A percentile compares a stretch with the other conserved stretches of the same genome.
phyloP scores from a whole-genome alignment of 2,329 filamentous ascomycete genomes.

The Aureobasidium vineae region DNA sequence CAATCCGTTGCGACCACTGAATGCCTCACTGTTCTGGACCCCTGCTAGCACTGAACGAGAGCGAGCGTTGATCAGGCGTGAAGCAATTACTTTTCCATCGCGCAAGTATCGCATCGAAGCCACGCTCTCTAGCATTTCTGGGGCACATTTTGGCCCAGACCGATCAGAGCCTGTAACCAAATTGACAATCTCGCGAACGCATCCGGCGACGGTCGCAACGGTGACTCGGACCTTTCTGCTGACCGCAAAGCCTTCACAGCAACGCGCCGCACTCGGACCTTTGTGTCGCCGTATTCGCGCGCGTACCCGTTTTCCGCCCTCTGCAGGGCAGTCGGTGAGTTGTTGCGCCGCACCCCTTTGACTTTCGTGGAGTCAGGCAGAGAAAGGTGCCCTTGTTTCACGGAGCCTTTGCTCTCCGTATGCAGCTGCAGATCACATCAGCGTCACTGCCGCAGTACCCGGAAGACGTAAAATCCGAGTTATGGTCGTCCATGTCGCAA shows the following conservation, averaged over 20 bases:
- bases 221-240: slow-evolving; percentile 15
- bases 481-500: not conserved
- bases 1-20: not conserved
- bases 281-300: slow-evolving; percentile 12
- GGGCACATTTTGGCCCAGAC: not conserved
- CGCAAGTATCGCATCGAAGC: slow-evolving; percentile 8
- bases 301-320: slow-evolving; percentile 2
- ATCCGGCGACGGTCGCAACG: slow-evolving; percentile 21
- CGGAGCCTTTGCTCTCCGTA: slow-evolving; percentile 10
- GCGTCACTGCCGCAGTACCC: slow-evolving; percentile 21
- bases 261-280: slow-evolving; percentile 18
- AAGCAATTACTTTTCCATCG: slow-evolving; percentile 13
- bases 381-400: not conserved
- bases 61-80: slow-evolving; percentile 6
- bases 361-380: slow-evolving; percentile 11
- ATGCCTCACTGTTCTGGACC: not conserved
- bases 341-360: slow-evolving; percentile 13
- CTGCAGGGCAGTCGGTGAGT: slow-evolving; percentile 8
- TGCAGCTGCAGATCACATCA: slow-evolving; percentile 21
- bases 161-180: not conserved
- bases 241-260: slow-evolving; percentile 9
- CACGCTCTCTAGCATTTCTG: slow-evolving; percentile 4
- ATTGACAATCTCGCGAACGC: slow-evolving; percentile 23
- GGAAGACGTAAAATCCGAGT: slow-evolving; percentile 1
- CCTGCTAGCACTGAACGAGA: not conserved